Base-by-base conservation (phyloP, 306 rosid species). In the Rubus parviflorus region DNA sequence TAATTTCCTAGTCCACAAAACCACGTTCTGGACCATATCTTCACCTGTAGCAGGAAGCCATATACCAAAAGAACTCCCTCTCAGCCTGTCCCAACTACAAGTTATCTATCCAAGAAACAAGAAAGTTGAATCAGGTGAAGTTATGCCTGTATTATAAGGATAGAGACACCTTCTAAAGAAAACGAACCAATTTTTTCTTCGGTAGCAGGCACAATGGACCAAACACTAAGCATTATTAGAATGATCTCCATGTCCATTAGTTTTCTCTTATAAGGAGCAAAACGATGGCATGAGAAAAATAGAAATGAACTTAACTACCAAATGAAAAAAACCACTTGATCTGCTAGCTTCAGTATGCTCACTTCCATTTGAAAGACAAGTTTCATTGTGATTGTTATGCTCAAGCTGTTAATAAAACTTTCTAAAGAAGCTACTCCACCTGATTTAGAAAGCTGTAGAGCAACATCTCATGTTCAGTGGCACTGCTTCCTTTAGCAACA, bases 41-140 rank as follows among this genome's bases (percentile, higher is more conserved):
- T 87, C 96, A 81, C 74, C 83, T 74, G 91, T 88, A 82, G 92
- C 99, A 72, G 99, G 97, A 64, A 95, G 91, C 85, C 92, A 81
- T 81, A 95, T 95, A 80, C 89, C 94, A 78, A 90, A 90, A 47
- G 95, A 89, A 73, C 71, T 89, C 78, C 88, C 99, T 79, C 99
- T 92, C 82, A 95, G 86, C 81, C 91, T 90, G 81, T 95, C 99
- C 99, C 99, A 95, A 87, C 99, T 95, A 88, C 92, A 97, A 83
- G 92, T 63, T 79, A 95, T 86, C 61, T 96, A 88, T 62, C 96
- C 99, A 82, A 95, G 97, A 82, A 95, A 84, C 85, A 95, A 82
- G 70, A 95, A 81, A 73, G 94, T 91, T 81, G 97, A 92, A 83
- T 85, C 87, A 72, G 97, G 86, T 81, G 82, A 88, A 77, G 87